Base-by-base conservation (phyloP, 2,329 filamentous ascomycete genomes). In the Harringtonia lauricola region DNA sequence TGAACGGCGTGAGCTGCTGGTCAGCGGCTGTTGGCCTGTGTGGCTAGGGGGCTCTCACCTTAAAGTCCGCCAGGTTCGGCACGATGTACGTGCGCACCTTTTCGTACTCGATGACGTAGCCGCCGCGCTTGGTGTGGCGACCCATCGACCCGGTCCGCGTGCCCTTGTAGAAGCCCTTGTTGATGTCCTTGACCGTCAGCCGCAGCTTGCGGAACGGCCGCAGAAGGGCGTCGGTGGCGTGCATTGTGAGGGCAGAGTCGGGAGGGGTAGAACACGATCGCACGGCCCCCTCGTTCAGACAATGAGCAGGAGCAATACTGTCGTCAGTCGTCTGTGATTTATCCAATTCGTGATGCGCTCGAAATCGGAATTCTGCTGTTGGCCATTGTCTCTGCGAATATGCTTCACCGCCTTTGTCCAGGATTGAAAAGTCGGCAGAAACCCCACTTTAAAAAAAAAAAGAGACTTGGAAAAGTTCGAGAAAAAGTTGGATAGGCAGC, bases 161-260 rank as follows among this genome's bases (percentile, higher is more conserved):
- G 60, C 92, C 92, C 73, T 96, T 96, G 79, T 98, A 98, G 77
- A 82, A 98, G 54, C 89, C 90, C 59, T 87, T 86, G 62, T 83
- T 85, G 60, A 90, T 82, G 64, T 92, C 82, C 67, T 98, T 98
- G 53, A 90, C 94, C 13, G 86, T 95, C 57, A 98, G 76, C 42
- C 75, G 73, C 47, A 89, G 70, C 58, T 90, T 87, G 64, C 81
- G 76, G 57, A 87, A 75, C 46, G 76, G 74, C 60, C 79, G 67
- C 54, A 74, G 72, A 56, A 94, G 79, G 51, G 68, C 61, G 56
- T 76, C 70, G 15, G 84, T 85, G 44, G 84, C 76, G 61, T 77
- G 74, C 79, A 85, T 86, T 49, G 60, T 66, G 10, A 26, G 24
- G 10, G 10, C 24, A 26, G 10, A 7, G 24, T 26, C 24, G 24